Percentiles rank a stretch among this genome's conserved stretches.
Conservation (phyloP, 805 yeast genomes). For the Candida koratica region DNA sequence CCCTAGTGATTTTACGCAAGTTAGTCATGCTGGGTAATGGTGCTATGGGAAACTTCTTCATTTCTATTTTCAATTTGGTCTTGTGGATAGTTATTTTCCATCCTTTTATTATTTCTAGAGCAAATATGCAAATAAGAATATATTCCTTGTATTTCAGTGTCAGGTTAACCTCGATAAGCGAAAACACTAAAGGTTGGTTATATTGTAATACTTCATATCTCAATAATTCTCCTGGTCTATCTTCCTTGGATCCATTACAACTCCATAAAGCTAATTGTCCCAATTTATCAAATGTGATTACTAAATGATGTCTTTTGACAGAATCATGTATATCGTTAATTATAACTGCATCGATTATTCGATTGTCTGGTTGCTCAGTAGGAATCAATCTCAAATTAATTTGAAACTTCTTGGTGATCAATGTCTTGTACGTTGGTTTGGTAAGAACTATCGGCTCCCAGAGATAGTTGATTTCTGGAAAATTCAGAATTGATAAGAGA, state of each 20-base stretch:
- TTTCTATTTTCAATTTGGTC: slow-evolving; percentile 22
- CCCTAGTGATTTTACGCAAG: slow-evolving; percentile 47
- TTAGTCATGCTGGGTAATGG: slow-evolving; percentile 36
- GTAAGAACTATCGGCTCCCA: slow-evolving; percentile 38
- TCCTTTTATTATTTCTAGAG: slow-evolving; percentile 17
- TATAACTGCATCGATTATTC: slow-evolving; percentile 30
- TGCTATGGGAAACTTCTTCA: slow-evolving; percentile 31
- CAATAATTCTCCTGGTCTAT: slow-evolving; percentile 29
- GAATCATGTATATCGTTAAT: slow-evolving; percentile 28
- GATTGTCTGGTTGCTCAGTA: slow-evolving; percentile 4
- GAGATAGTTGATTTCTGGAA: slow-evolving; percentile 35
- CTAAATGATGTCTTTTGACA: slow-evolving; percentile 27
- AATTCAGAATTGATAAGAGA: slow-evolving; percentile 36
- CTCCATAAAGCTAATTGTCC: slow-evolving; percentile 57
- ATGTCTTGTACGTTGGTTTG: slow-evolving; percentile 16
- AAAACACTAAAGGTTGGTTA: slow-evolving; percentile 9
- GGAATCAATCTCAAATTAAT: slow-evolving; percentile 17
- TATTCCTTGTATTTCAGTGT: slow-evolving; percentile 8
- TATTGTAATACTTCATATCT: slow-evolving; percentile 1
- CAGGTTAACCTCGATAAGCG: slow-evolving; percentile 9
- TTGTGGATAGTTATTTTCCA: slow-evolving; percentile 51
- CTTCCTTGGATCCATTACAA: slow-evolving; percentile 37
- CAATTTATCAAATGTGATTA: slow-evolving; percentile 27
- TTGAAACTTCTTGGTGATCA: slow-evolving; percentile 33
- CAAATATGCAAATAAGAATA: slow-evolving; percentile 9